Percentiles rank a stretch among this genome's conserved stretches.
Evolutionary conservation across 164 flowering plant species (phyloP).

Genomic region (Stephania cephalantha): DNA sequence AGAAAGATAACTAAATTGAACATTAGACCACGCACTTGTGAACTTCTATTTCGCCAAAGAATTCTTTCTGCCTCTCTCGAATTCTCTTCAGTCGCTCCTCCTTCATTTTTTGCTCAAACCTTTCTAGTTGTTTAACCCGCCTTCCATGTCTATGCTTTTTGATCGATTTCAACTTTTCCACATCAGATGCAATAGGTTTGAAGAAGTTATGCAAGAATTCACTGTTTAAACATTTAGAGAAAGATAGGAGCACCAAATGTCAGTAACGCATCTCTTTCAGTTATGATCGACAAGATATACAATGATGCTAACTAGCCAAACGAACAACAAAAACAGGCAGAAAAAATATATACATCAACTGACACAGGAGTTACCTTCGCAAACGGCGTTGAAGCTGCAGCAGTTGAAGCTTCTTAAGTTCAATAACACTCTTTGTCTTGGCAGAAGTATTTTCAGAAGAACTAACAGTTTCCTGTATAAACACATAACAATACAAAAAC

Average conservation of each 20-base stretch:
- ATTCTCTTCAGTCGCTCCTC: constrained; percentile 96
- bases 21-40: constrained; percentile 60
- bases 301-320: not conserved
- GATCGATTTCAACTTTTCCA: constrained; percentile 73
- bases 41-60: constrained; percentile 83
- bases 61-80: constrained; percentile 96
- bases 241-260: not conserved
- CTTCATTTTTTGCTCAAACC: constrained; percentile 91
- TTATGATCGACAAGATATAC: not conserved
- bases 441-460: constrained; percentile 87
- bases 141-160: constrained; percentile 94
- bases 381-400: constrained; percentile 85
- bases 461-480: constrained; percentile 71
- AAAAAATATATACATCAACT: not conserved
- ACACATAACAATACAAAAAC: not conserved
- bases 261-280: not conserved
- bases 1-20: constrained; percentile 2
- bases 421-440: constrained; percentile 94
- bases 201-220: constrained; percentile 84
- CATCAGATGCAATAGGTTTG: constrained; percentile 63
- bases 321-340: not conserved
- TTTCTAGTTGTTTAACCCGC: constrained; percentile 83
- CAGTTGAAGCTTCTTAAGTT: constrained; percentile 90
- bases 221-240: constrained; percentile 41
- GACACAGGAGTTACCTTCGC: constrained; percentile 41